Conservation (phyloP, 2,329 filamentous ascomycete species). For the Stagonosporopsis cucurbitacearum region DNA sequence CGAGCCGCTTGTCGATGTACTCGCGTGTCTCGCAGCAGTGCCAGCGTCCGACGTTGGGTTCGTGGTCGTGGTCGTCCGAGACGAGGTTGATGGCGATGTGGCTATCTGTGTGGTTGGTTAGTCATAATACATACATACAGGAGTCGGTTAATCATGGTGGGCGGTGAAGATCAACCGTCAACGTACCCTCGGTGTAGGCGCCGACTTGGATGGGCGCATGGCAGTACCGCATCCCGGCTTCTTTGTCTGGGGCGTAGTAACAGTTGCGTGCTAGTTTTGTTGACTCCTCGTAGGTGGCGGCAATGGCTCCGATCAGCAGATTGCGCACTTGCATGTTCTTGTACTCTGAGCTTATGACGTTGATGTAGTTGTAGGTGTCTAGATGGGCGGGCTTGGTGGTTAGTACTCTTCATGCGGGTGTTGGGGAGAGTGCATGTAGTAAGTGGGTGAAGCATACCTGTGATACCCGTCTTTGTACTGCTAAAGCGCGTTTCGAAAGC, state of each 20-base stretch:
- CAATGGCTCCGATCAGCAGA: slow-evolving; percentile 1
- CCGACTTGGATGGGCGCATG: neutral
- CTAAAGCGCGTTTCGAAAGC: neutral
- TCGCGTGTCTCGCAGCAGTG: slow-evolving; percentile 3
- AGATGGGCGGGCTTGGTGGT: neutral
- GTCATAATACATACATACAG: neutral
- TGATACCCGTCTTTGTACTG: neutral
- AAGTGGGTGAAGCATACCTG: neutral
- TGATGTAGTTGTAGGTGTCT: neutral
- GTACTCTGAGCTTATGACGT: neutral
- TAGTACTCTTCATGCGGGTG: neutral
- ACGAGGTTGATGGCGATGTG: neutral
- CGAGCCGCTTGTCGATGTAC: neutral
- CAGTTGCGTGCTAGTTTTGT: neutral
- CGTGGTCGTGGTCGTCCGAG: neutral
- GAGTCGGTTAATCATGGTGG: too few species aligned
- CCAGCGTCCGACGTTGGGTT: neutral
- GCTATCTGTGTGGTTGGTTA: neutral
- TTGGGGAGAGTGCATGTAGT: too few species aligned
- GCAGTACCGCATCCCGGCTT: neutral
- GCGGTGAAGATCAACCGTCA: too few species aligned
- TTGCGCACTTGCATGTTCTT: neutral
- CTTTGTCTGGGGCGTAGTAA: neutral
- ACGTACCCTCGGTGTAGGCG: neutral
- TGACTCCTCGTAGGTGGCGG: neutral